Conservation (phyloP, 345 rosid species). For the Eucalyptus polybractea region DNA sequence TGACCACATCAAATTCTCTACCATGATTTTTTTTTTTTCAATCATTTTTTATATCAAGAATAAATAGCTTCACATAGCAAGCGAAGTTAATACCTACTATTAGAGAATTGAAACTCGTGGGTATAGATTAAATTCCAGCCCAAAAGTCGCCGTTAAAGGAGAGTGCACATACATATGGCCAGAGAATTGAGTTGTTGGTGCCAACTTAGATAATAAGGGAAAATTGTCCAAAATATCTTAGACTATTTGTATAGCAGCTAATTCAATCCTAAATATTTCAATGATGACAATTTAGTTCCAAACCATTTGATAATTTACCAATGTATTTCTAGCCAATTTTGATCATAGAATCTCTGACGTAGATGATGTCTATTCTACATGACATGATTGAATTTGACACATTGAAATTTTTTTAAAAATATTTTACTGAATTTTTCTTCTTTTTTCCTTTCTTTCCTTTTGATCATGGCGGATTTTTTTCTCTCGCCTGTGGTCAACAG, state of each 20-base stretch:
- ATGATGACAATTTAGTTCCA: too few relatives aligned
- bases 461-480: rapidly evolving
- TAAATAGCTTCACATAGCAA: too few relatives aligned
- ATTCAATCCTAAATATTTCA: too few relatives aligned
- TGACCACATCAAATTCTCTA: not conserved
- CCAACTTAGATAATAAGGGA: not conserved
- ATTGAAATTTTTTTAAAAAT: too few relatives aligned
- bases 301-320: not conserved
- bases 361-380: too few relatives aligned
- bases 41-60: not conserved
- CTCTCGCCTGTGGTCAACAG: too few relatives aligned
- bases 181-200: not conserved
- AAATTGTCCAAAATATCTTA: not conserved
- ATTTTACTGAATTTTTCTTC: too few relatives aligned
- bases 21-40: too few relatives aligned
- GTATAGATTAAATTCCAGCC: not conserved
- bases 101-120: not conserved
- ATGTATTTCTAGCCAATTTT: not conserved
- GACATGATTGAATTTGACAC: not conserved
- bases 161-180: not conserved
- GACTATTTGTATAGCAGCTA: not conserved
- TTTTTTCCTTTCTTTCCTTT: not conserved
- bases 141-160: not conserved
- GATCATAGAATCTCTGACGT: rapidly evolving
- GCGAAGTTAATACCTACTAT: not conserved